Evolutionary conservation across 176 grass and related monocot genomes (phyloP).

Genomic region (Juncus effusus): DNA sequence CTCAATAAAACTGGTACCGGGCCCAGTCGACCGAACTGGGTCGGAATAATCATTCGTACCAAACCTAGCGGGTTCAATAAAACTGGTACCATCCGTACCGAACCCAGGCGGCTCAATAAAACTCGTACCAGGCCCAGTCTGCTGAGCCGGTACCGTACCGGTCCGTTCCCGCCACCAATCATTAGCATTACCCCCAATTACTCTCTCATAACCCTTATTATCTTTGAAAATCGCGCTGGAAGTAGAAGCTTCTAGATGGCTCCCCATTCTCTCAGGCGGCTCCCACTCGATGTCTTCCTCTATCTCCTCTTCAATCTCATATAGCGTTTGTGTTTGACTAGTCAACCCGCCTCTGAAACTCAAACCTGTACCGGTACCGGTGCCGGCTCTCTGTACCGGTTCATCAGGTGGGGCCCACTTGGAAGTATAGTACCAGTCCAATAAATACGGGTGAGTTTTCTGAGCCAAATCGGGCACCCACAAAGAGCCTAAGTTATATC

Average conservation of each 20-base stretch:
- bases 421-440: conserved; percentile 85
- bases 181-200: conserved; percentile 16
- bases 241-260: conserved; percentile 65
- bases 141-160: too few relatives aligned
- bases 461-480: conserved; percentile 54
- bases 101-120: conserved; percentile 9
- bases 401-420: conserved; percentile 30
- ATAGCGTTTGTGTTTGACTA: conserved; percentile 22
- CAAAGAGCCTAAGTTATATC: conserved; percentile 45
- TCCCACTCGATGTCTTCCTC: conserved; percentile 23
- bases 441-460: conserved; percentile 62
- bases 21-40: too few relatives aligned
- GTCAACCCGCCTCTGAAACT: conserved; percentile 12
- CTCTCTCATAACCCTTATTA: neutral
- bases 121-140: neutral
- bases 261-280: conserved; percentile 38
- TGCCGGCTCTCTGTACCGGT: conserved; percentile 10
- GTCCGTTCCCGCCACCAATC: conserved; percentile 40
- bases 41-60: too few relatives aligned
- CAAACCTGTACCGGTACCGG: conserved; percentile 12
- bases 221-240: conserved; percentile 56
- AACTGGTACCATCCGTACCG: conserved; percentile 30
- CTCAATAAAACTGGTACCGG: conserved; percentile 26
- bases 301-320: conserved; percentile 42
- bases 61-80: conserved; percentile 42